phyloP scores from a whole-genome alignment of 2,329 filamentous ascomycete species.

The Didymella keratinophila region DNA sequence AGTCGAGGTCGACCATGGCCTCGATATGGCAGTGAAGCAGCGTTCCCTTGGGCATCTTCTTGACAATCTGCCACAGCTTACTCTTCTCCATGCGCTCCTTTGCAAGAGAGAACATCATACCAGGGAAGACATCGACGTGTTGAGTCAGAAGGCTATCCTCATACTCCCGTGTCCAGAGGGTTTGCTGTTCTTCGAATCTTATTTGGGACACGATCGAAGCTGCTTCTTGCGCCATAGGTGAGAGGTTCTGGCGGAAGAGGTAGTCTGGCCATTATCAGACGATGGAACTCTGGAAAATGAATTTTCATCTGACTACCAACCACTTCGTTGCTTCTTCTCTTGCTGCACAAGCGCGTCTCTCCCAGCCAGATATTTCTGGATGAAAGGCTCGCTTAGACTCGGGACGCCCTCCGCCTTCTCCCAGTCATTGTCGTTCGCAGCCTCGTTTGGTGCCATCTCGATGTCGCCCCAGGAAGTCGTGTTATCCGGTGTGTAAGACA shows the following conservation, averaged over 20 bases:
- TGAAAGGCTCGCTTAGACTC: slow-evolving; percentile 70
- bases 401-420: slow-evolving; percentile 53
- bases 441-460: slow-evolving; percentile 34
- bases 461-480: background rate
- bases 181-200: slow-evolving; percentile 76
- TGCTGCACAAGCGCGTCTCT: slow-evolving; percentile 78
- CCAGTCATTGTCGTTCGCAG: slow-evolving; percentile 49
- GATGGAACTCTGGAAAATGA: background rate
- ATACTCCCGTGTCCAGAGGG: slow-evolving; percentile 77
- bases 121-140: slow-evolving; percentile 75
- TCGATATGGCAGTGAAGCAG: slow-evolving; percentile 88
- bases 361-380: slow-evolving; percentile 81
- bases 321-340: slow-evolving; percentile 83
- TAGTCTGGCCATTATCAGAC: slow-evolving; percentile 61
- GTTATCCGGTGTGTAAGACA: background rate
- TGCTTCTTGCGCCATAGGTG: slow-evolving; percentile 79
- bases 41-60: slow-evolving; percentile 86
- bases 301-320: slow-evolving; percentile 56
- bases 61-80: slow-evolving; percentile 83
- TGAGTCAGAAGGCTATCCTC: slow-evolving; percentile 73
- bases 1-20: slow-evolving; percentile 89
- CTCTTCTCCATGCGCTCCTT: slow-evolving; percentile 87
- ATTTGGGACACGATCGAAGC: slow-evolving; percentile 82
- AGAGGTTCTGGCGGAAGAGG: slow-evolving; percentile 76
- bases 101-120: slow-evolving; percentile 92